Evolutionary conservation across 371 early-diverging fungal species (phyloP).

Genomic region (Mortierella polycephala): DNA sequence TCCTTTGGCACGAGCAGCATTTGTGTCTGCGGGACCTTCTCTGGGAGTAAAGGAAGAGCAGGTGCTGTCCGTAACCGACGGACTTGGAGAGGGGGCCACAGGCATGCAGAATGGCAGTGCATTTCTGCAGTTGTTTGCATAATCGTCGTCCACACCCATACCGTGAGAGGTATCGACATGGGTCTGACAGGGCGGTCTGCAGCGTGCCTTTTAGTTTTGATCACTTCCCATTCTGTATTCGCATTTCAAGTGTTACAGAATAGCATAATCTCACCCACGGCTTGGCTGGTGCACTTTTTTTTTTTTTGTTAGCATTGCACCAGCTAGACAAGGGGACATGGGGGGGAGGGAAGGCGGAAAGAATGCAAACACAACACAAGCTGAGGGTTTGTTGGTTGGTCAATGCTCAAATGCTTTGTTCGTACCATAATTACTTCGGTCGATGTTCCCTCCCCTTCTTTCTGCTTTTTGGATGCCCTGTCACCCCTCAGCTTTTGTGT

Average conservation of each 20-base stretch:
- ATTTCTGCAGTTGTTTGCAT: constrained; percentile 10
- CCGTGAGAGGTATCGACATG: too few species aligned
- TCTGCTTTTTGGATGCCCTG: constrained; percentile 2
- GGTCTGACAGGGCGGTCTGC: too few species aligned
- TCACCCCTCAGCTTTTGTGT: background rate
- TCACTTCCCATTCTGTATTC: background rate
- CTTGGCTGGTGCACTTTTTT: constrained; percentile 14
- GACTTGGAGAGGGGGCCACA: constrained; percentile 9
- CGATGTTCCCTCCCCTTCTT: constrained; percentile 39
- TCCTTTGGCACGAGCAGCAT: too few species aligned
- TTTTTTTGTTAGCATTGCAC: background rate
- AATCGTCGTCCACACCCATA: background rate
- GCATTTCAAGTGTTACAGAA: constrained; percentile 16
- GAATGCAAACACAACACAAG: constrained; percentile 2
- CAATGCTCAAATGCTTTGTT: constrained; percentile 26
- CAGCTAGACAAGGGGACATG: too few species aligned
- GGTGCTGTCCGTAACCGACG: constrained; percentile 2
- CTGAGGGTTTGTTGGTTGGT: constrained; percentile 6
- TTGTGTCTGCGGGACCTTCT: constrained; percentile 8
- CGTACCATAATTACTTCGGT: constrained; percentile 26
- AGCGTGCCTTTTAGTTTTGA: background rate
- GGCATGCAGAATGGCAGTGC: constrained; percentile 2
- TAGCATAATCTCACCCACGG: constrained; percentile 1
- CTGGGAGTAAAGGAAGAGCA: constrained; percentile 2
- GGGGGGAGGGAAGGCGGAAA: background rate